These are phyloP conservation scores for Phytophthora citricola DNA, from an alignment of 352 stramenopile genomes.

Conservation along the genomic window DNA sequence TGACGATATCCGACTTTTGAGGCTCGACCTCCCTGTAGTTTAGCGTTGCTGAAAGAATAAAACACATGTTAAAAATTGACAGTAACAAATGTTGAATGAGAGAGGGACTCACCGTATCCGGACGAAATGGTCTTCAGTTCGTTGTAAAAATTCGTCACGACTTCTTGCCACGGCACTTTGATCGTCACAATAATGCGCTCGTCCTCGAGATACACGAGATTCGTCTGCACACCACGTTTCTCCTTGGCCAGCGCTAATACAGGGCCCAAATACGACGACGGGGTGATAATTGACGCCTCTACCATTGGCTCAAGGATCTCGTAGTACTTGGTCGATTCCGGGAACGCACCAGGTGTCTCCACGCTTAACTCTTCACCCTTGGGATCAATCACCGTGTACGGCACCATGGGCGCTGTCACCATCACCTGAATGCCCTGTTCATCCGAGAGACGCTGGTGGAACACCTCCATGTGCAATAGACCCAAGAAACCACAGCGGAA, in stretches of 20 bases:
- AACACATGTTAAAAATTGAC: constrained; percentile 1
- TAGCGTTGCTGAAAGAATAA: constrained; percentile 70
- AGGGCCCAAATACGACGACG: constrained; percentile 93
- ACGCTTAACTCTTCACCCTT: constrained; percentile 51
- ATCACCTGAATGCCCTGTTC: constrained; percentile 98
- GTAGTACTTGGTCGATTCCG: constrained; percentile 88
- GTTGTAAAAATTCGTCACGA: constrained; percentile 99
- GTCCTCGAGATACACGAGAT: constrained; percentile 96
- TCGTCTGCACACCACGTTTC: constrained; percentile 90
- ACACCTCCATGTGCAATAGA: constrained; percentile 98
- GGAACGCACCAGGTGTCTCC: constrained; percentile 82
- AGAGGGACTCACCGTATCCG: constrained; percentile 88
- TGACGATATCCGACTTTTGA: constrained; percentile 93
- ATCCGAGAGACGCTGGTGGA: constrained; percentile 97
- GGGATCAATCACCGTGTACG: constrained; percentile 92
- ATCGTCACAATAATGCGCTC: constrained; percentile 94
- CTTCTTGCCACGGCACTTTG: constrained; percentile 97
- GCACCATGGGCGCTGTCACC: constrained; percentile 98
- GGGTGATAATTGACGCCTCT: constrained; percentile 96
- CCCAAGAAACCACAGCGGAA: constrained; percentile 98
- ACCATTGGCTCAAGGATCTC: constrained; percentile 96
- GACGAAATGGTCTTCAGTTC: constrained; percentile 96
- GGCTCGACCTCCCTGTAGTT: constrained; percentile 95
- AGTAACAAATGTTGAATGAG: background rate
- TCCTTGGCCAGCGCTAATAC: constrained; percentile 96